Percentiles rank a stretch among this genome's conserved stretches.
phyloP scores from a whole-genome alignment of 139 green algal species.

The Picochlorum sp. region DNA sequence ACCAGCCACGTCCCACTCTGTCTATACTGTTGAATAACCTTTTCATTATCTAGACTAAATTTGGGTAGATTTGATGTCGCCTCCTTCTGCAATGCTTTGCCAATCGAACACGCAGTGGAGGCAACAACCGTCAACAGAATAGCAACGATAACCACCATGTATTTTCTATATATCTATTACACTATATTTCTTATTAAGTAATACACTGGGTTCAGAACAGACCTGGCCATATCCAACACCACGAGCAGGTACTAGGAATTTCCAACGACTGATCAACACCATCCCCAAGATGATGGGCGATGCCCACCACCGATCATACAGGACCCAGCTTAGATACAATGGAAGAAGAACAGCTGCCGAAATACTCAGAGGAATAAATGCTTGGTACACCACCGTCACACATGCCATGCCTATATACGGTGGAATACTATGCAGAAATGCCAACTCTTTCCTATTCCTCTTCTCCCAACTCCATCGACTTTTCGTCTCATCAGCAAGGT shows the following conservation, averaged over 20 bases:
- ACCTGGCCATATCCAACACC: conserved; percentile 31
- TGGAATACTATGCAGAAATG: conserved; percentile 16
- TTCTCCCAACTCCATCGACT: conserved; percentile 30
- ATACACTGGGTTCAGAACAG: conserved; percentile 8
- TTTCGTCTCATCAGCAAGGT: conserved; percentile 34
- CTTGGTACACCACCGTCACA: conserved; percentile 25
- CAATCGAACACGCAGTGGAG: conserved; percentile 71
- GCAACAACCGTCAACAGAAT: conserved; percentile 69
- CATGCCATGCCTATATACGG: conserved; percentile 7
- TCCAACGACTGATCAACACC: conserved; percentile 24
- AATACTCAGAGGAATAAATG: conserved; percentile 24
- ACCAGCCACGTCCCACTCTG: conserved; percentile 47
- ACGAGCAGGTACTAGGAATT: conserved; percentile 18
- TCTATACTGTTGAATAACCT: conserved; percentile 57
- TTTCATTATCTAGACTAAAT: conserved; percentile 38
- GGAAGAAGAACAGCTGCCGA: conserved; percentile 10
- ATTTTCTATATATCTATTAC: neutral
- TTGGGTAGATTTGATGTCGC: conserved; percentile 56
- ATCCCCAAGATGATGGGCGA: conserved; percentile 25
- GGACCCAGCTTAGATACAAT: conserved; percentile 25
- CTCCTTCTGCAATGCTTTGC: conserved; percentile 81
- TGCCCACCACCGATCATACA: conserved; percentile 20
- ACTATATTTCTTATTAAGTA: neutral
- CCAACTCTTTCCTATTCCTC: conserved; percentile 17
- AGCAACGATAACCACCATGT: conserved; percentile 25